These are phyloP conservation scores for Metschnikowia koreensis DNA, from an alignment of 805 yeast species.

Conservation along the genomic window DNA sequence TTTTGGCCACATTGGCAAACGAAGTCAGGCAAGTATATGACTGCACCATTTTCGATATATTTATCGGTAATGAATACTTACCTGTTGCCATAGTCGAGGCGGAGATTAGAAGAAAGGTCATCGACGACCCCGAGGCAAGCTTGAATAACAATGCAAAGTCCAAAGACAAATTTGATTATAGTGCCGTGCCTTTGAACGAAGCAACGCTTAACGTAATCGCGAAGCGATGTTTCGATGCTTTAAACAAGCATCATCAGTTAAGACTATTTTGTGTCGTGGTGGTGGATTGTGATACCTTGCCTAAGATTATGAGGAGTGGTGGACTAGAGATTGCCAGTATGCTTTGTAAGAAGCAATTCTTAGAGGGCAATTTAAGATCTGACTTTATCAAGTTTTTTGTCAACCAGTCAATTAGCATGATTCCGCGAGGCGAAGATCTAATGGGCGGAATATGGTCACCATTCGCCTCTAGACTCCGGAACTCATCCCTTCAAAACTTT, in stretches of 20 bases:
- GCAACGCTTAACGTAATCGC: conserved; percentile 44
- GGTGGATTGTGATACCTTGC: conserved; percentile 76
- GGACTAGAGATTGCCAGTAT: conserved; percentile 90
- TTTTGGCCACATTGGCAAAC: conserved; percentile 79
- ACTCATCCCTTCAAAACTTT: conserved; percentile 55
- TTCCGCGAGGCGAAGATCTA: conserved; percentile 74
- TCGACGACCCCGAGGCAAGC: conserved; percentile 30
- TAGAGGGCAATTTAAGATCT: conserved; percentile 76
- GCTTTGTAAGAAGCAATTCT: conserved; percentile 73
- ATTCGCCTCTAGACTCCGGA: conserved; percentile 66
- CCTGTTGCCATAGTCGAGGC: conserved; percentile 87
- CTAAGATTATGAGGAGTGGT: conserved; percentile 81
- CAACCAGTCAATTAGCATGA: conserved; percentile 56
- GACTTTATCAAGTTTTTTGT: conserved; percentile 79
- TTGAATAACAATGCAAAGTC: conserved; percentile 14
- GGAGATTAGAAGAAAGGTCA: conserved; percentile 37
- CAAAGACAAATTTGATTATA: conserved; percentile 20
- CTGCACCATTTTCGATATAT: conserved; percentile 86
- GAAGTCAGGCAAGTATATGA: conserved; percentile 81
- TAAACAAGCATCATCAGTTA: conserved; percentile 57
- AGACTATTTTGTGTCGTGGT: conserved; percentile 79
- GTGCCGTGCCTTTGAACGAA: conserved; percentile 45
- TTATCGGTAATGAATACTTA: conserved; percentile 73
- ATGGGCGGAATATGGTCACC: conserved; percentile 84
- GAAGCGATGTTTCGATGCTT: conserved; percentile 42